These are phyloP conservation scores for Ceratobasidium sp. DNA, from an alignment of 1,284 basidiomycete species.

Conservation along the genomic window DNA sequence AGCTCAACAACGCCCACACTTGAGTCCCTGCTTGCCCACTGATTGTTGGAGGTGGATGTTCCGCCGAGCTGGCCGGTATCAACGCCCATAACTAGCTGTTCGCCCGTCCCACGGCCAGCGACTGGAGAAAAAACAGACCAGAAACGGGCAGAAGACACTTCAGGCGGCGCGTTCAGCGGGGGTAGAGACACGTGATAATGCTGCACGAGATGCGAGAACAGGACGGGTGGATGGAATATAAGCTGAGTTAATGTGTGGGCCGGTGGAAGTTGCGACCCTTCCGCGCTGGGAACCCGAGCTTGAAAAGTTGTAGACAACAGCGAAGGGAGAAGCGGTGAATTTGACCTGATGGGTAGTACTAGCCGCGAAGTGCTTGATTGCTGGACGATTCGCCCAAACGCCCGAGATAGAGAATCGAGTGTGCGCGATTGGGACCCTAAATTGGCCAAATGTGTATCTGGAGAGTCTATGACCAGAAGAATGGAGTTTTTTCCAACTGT, in stretches of 20 bases:
- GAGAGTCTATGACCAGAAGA: constrained; percentile 42
- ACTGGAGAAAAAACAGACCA: constrained; percentile 77
- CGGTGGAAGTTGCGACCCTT: not conserved
- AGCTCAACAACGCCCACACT: constrained; percentile 16
- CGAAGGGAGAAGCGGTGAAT: constrained; percentile 64
- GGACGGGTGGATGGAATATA: constrained; percentile 70
- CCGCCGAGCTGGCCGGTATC: constrained; percentile 60
- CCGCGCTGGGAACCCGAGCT: not conserved
- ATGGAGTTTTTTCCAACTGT: constrained; percentile 1
- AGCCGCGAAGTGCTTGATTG: constrained; percentile 70
- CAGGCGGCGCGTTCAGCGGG: constrained; percentile 67
- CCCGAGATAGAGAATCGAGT: constrained; percentile 55
- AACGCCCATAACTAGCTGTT: constrained; percentile 68
- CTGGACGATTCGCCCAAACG: constrained; percentile 35
- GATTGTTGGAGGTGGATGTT: constrained; percentile 35
- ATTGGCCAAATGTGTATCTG: constrained; percentile 61
- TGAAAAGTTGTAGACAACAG: constrained; percentile 71
- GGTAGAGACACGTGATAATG: constrained; percentile 72
- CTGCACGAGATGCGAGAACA: constrained; percentile 71
- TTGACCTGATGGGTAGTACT: constrained; percentile 68
- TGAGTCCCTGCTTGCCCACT: constrained; percentile 19
- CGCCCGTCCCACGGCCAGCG: constrained; percentile 69
- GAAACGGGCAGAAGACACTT: constrained; percentile 62
- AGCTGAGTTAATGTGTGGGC: constrained; percentile 71
- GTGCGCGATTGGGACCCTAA: constrained; percentile 65